Evolutionary conservation across 2,329 filamentous ascomycete genomes (phyloP), one percentile per base, ranked within the genome.

Genomic region (Ceratocystis albifundus): DNA sequence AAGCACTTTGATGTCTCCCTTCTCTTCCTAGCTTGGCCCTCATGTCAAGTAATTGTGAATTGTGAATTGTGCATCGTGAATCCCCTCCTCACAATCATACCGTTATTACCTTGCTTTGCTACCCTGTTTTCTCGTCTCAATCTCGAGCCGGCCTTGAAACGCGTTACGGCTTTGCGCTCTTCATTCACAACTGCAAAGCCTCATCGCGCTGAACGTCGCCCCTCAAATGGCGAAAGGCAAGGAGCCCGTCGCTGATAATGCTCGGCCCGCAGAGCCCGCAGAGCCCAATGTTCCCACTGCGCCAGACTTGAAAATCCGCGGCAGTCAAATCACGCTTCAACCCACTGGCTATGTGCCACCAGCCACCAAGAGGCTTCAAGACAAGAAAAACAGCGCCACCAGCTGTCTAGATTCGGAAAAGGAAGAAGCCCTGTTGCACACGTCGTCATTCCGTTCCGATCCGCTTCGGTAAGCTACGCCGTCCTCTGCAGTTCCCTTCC

Each of bases 401-500:
- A 1, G 46, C 7, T 25, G 48, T 53, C 79, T 69, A 12, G 62
- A 64, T 5, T 79, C 77, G 55, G 84, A 80, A 64, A 82, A 82
- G 68, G 88, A 91, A 71, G 82, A 87, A 73, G 85, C 86, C 22
- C 77, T 92, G 70, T 86, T 93, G 78, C 85, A 92, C 73, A 94
- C 94, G 81, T 88, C 89, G 62, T 88, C 91, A 59, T 96, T 97
- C 75, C 86, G 93, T 67, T 80, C 82, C 50, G 83, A 85, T 69
- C 85, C 85, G 36, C 75, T 87, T 17, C 83, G 85, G 79, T 84
- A 75, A 57, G 53, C 28, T 30, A 30, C 25, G 25, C 22, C 53
- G 15, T 30, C 36, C 17, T 15, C 17, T 8, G 2, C 12, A 4
- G 3, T n/a, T 17, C 53, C 25, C 12, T 3, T 30, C 15, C 17